Base-by-base conservation (phyloP, 2,329 filamentous ascomycete species). In the Cladosporium halotolerans region DNA sequence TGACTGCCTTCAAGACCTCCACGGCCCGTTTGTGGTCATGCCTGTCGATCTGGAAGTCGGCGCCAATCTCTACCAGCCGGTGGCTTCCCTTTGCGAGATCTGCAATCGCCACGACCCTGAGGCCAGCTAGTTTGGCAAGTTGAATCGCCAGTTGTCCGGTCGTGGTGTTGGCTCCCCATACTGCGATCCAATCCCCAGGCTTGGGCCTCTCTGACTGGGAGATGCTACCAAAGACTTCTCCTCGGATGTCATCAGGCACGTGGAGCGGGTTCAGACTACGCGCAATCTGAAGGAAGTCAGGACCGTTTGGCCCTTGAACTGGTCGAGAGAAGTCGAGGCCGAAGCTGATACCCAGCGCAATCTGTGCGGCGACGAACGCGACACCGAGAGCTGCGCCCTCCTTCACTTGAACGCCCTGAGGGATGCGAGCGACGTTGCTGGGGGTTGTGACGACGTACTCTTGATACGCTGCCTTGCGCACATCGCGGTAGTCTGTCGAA, bases 111-210 rank as follows among this genome's bases (percentile, higher is more conserved):
- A 86, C 79, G 1, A 88, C 83, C 28, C 75, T 79, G 0, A 90
- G 68, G 0, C 85, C 85, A 0, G 78, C 80, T 0, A 87, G 72
- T 39, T 83, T 81, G 0, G 86, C 85, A 1, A 90, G 75, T 62
- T 90, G 86, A 3, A 85, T 76, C 0, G 80, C 75, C 6, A 87
- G 73, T 57, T 83, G 79, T 0, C 85, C 86, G 1, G 83, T 87
- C 0, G 84, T 88, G 0, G 84, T 86, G 1, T 84, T 88, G 75
- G 81, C 86, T 53, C 86, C 86, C 86, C 86, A 90, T 44, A 90
- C 80, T 1, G 81, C 82, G 38, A 90, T 70, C 80, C 84, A 89
- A 55, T 90, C 86, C 0, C 83, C 85, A 0, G 69, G 60, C 40
- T 73, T 72, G 1, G 82, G 78, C 8, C 82, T 72, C 57, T 87